These are phyloP conservation scores for Quercus bicolor DNA, from an alignment of 306 rosid species.

Conservation along the genomic window DNA sequence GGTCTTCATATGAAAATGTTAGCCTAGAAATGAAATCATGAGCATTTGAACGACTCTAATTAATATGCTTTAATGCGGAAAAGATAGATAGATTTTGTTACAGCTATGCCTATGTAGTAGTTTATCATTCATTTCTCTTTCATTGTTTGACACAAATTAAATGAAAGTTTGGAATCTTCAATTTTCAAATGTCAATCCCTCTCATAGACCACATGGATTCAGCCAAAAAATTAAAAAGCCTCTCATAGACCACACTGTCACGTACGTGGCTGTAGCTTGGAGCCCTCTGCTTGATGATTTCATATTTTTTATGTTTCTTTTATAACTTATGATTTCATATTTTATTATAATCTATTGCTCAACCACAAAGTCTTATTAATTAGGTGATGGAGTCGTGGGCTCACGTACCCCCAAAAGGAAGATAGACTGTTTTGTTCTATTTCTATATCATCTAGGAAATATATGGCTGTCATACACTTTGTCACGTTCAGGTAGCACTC, in stretches of 20 bases:
- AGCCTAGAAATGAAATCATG: slow-evolving; percentile 1
- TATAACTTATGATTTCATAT: not conserved
- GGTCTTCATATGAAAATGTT: not conserved
- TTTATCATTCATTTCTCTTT: no score
- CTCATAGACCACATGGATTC: no score
- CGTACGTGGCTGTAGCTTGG: no score
- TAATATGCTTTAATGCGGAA: not conserved
- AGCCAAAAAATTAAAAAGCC: no score
- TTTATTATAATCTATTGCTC: not conserved
- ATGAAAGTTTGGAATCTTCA: no score
- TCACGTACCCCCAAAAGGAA: slow-evolving; percentile 7
- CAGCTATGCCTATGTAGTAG: no score
- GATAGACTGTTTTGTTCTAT: not conserved
- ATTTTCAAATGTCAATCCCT: no score
- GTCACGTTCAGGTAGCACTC: not conserved
- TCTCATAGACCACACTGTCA: no score
- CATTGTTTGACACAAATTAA: no score
- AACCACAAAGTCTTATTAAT: not conserved
- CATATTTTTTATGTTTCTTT: not conserved
- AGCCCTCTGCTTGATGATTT: not conserved
- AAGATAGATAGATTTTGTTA: not conserved
- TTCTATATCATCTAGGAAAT: not conserved
- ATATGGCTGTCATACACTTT: not conserved
- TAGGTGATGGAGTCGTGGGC: slow-evolving; percentile 1
- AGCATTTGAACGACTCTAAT: not conserved